Percentiles rank a stretch among this genome's conserved stretches.
Conservation (phyloP, 2,329 filamentous ascomycete species). For the Claviceps sp. region DNA sequence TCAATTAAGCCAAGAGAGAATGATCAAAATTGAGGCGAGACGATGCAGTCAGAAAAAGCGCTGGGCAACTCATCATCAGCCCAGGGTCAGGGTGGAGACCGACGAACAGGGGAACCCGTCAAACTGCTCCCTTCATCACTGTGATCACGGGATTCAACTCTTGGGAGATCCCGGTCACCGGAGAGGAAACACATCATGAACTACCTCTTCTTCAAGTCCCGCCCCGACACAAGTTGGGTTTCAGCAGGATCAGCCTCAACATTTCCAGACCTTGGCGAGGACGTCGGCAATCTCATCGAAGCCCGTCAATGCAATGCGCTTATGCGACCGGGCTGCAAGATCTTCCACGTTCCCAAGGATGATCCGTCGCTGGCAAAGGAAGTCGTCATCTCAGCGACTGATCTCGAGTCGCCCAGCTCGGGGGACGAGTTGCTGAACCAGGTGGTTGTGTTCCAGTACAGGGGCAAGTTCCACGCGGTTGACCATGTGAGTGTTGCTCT, state of each 20-base stretch:
- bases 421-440: slow-evolving; percentile 36
- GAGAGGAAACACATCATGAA: slow-evolving; percentile 10
- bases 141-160: neutral
- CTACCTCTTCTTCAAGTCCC: slow-evolving; percentile 9
- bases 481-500: slow-evolving; percentile 42
- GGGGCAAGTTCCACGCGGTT: slow-evolving; percentile 50
- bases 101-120: neutral
- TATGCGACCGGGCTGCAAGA: slow-evolving; percentile 42
- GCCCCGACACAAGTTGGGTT: slow-evolving; percentile 29
- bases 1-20: too few species aligned
- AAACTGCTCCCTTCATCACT: neutral
- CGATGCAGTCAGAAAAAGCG: too few species aligned
- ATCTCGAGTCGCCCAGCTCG: neutral
- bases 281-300: slow-evolving; percentile 24
- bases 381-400: slow-evolving; percentile 15
- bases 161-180: neutral
- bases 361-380: slow-evolving; percentile 23
- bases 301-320: slow-evolving; percentile 23
- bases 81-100: neutral
- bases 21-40: too few species aligned
- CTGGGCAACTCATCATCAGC: neutral
- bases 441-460: slow-evolving; percentile 52
- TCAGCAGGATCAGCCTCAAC: slow-evolving; percentile 39
- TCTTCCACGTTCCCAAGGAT: slow-evolving; percentile 35
- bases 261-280: slow-evolving; percentile 37